Conservation (phyloP, 2,329 filamentous ascomycete genomes). For the Aspergillus sp. region DNA sequence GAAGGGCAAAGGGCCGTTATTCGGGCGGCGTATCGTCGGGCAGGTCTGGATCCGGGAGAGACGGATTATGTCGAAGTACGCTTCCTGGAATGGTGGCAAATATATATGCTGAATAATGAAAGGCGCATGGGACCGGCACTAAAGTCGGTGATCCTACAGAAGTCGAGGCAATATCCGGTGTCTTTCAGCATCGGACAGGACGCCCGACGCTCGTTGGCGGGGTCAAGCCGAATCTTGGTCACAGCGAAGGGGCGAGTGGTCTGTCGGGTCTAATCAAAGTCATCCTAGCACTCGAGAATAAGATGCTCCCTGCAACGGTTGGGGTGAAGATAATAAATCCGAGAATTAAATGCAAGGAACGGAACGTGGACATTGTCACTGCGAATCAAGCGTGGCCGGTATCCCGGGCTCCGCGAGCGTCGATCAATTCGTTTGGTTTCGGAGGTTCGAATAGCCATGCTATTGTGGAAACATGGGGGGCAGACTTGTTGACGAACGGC, state of each 20-base stretch:
- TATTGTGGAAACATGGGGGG: slow-evolving; percentile 38
- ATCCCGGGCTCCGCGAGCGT: slow-evolving; percentile 34
- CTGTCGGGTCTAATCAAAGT: slow-evolving; percentile 37
- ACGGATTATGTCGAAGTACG: slow-evolving; percentile 6
- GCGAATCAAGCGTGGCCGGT: slow-evolving; percentile 26
- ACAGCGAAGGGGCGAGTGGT: slow-evolving; percentile 37
- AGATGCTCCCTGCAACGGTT: slow-evolving; percentile 33
- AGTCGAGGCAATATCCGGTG: not conserved
- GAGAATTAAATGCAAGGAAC: slow-evolving; percentile 24
- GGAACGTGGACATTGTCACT: slow-evolving; percentile 26
- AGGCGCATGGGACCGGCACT: slow-evolving; percentile 15
- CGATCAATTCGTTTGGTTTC: slow-evolving; percentile 51
- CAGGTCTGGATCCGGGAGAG: not conserved
- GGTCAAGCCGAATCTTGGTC: slow-evolving; percentile 37
- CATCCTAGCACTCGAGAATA: slow-evolving; percentile 44
- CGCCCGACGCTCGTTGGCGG: slow-evolving; percentile 29
- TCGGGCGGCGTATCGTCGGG: slow-evolving; percentile 1
- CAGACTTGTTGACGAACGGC: not conserved
- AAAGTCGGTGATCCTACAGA: slow-evolving; percentile 11
- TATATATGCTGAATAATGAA: not conserved
- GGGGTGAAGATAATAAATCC: slow-evolving; percentile 31
- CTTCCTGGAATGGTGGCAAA: not conserved
- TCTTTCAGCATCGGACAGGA: not conserved
- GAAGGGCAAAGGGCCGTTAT: not conserved
- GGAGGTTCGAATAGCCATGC: slow-evolving; percentile 42